Percentiles rank a stretch among this genome's conserved stretches.
Conservation (phyloP, 2,329 filamentous ascomycete genomes). For the Tolypocladium sp. region DNA sequence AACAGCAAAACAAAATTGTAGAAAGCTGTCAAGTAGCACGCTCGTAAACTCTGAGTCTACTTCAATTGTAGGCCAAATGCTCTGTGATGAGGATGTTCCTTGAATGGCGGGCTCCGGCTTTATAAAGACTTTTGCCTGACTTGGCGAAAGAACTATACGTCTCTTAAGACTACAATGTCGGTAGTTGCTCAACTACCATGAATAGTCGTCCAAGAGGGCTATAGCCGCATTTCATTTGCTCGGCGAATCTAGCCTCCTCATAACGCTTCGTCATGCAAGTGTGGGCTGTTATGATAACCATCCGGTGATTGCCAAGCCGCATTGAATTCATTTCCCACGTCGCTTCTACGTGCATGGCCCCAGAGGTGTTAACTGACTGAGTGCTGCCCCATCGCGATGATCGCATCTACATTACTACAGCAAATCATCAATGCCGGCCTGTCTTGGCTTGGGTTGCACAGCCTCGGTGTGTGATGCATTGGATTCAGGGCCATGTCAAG, state of each 20-base stretch:
- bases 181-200: no score
- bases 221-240: background rate
- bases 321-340: background rate
- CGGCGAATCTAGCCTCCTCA: background rate
- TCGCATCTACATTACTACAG: background rate
- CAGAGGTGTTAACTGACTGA: background rate
- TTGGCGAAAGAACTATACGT: background rate
- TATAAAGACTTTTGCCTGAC: background rate
- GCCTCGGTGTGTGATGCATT: background rate
- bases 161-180: background rate
- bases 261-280: background rate
- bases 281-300: background rate
- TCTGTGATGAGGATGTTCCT: no score
- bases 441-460: background rate
- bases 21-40: no score
- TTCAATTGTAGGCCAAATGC: background rate
- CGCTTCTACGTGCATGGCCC: background rate
- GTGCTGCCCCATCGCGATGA: background rate
- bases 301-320: background rate
- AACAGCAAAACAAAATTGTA: no score
- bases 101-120: background rate
- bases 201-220: no score
- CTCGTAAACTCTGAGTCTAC: no score
- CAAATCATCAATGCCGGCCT: background rate
- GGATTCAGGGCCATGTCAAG: background rate